A percentile compares a stretch with the other conserved stretches of the same genome.
Conservation (phyloP, 352 stramenopile genomes). For the Lagenidium giganteum region DNA sequence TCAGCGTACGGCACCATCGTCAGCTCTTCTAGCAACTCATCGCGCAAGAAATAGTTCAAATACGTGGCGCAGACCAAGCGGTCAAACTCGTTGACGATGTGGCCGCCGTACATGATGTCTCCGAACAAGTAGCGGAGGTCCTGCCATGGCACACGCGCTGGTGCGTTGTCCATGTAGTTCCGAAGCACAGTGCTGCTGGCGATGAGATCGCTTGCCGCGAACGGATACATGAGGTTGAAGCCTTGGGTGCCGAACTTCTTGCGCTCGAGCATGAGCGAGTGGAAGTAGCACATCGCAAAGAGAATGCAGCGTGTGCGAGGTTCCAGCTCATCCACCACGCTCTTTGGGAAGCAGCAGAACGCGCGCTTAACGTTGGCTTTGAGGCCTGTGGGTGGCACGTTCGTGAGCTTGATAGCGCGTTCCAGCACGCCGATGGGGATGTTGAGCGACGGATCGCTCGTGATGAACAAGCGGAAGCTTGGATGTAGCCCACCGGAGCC, state of each 20-base stretch:
- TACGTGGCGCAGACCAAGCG: conserved; percentile 80
- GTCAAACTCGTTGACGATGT: conserved; percentile 84
- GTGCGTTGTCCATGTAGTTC: conserved; percentile 92
- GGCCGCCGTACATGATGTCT: conserved; percentile 87
- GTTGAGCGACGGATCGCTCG: conserved; percentile 74
- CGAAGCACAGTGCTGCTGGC: conserved; percentile 77
- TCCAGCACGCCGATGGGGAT: conserved; percentile 90
- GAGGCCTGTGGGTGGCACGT: conserved; percentile 79
- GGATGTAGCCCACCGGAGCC: conserved; percentile 44
- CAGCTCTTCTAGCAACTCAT: conserved; percentile 88
- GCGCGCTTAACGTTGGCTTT: conserved; percentile 88
- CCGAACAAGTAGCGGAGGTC: conserved; percentile 87
- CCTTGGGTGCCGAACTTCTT: conserved; percentile 89
- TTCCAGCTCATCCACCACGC: conserved; percentile 80
- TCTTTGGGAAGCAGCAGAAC: conserved; percentile 70
- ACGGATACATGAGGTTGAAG: conserved; percentile 91
- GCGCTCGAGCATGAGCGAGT: conserved; percentile 89
- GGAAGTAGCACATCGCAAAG: conserved; percentile 91
- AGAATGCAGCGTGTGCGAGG: conserved; percentile 82
- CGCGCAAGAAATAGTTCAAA: conserved; percentile 82
- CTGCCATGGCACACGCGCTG: conserved; percentile 83
- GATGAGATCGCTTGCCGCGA: conserved; percentile 81
- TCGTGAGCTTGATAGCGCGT: conserved; percentile 87
- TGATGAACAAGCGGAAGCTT: conserved; percentile 86
- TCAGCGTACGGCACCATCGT: conserved; percentile 86